Percentiles rank a stretch among this genome's conserved stretches.
These are phyloP conservation scores for Viola odorata DNA, from an alignment of 345 rosid species.

Conservation along the genomic window DNA sequence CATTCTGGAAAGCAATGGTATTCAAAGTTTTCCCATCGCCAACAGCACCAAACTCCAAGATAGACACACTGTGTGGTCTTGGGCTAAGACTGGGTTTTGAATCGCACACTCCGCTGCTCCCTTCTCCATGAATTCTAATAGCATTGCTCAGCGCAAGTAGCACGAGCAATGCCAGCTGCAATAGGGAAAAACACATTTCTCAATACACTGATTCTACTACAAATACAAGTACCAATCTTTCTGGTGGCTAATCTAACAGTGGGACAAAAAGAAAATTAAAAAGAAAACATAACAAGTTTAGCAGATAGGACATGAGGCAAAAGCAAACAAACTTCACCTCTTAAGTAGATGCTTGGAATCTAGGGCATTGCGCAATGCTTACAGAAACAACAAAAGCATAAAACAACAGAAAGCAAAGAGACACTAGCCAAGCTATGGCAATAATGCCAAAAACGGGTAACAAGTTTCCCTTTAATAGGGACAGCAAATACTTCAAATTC, in stretches of 20 bases:
- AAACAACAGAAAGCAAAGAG: too few species aligned
- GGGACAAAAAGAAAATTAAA: not conserved
- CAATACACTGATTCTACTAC: not conserved
- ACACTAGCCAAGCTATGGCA: too few species aligned
- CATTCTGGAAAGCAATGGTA: slow-evolving; percentile 86
- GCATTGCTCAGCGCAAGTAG: slow-evolving; percentile 27
- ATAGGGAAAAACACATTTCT: not conserved
- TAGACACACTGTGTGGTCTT: slow-evolving; percentile 86
- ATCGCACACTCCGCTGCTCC: slow-evolving; percentile 42
- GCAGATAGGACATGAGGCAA: not conserved
- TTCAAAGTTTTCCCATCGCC: slow-evolving; percentile 81
- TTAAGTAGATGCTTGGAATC: not conserved
- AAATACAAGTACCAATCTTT: not conserved
- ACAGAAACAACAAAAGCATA: not conserved
- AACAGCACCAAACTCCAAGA: slow-evolving; percentile 86
- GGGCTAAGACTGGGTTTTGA: slow-evolving; percentile 44
- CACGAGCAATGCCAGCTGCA: slow-evolving; percentile 24
- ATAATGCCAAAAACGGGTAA: too few species aligned
- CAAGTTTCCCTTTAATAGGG: too few species aligned
- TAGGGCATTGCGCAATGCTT: not conserved
- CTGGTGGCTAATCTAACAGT: not conserved
- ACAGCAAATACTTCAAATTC: too few species aligned
- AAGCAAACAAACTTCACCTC: slow-evolving; percentile 2
- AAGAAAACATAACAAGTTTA: not conserved
- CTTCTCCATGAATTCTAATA: slow-evolving; percentile 30